Evolutionary conservation across 164 flowering plant genomes (phyloP), one percentile per base, ranked within the genome.

Genomic region (Akebia trifoliata): DNA sequence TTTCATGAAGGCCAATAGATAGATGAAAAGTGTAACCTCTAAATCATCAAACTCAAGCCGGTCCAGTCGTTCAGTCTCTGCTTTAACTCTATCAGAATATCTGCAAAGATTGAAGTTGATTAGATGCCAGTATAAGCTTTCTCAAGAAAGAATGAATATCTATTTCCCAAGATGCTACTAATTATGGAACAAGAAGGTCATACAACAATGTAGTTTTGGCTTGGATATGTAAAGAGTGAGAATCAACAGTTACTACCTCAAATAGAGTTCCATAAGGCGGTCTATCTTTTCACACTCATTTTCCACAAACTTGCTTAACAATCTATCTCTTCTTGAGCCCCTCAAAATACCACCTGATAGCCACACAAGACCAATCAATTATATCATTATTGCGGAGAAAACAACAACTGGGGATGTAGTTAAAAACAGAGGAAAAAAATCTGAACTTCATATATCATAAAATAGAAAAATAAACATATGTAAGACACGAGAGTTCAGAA

Each of bases 271-370:
- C 97, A 94, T 87, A 50, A 94, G 89, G 50, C 99, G 73, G 57
- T 94, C 99, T 62, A 94, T 83, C 80, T 94, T 94, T 76, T 94
- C 99, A 63, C 75, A 87, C 63, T 94, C 99, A 69, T 75, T 87
- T 61, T 90, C 99, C 52, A 87, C 85, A 69, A 94, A 94, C 74
- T 94, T 94, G 63, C 93, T 83, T 39, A 94, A 67, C 76, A 94
- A 65, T 61, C 99, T 79, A 26, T 94, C 99, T 74, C 91, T 81
- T 77, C 96, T 84, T 53, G 96, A 81, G 54, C 97, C 97, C 64
- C 95, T 81, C 54, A 76, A 66, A 54, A 90, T 81, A 61, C 95
- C 97, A 76, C 81, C 99, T 93, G 80, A 26, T n/a, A n/a, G n/a
- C n/a, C n/a, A n/a, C n/a, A 61, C 6, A 65, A 61, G 43, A 39